Base-by-base conservation (phyloP, 768 basidiomycete genomes). In the Lentinula sp. region DNA sequence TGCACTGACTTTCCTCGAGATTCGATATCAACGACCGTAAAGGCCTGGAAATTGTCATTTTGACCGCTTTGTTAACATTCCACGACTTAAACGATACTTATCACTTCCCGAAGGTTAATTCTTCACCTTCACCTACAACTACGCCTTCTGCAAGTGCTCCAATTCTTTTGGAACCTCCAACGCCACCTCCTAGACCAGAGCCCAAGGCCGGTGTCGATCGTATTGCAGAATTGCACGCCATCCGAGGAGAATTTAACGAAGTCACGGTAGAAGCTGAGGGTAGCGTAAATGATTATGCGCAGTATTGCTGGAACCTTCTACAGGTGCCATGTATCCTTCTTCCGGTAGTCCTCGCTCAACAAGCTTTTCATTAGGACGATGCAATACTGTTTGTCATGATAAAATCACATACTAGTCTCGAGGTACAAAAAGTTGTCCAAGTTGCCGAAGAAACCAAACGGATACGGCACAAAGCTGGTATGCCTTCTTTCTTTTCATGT, bases 1-100 rank as follows among this genome's bases (percentile, higher is more conserved):
- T 32, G 41, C 33, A 35, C 20, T 39, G 23, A 6, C 15, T 53
- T 52, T 16, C 33, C 18, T 43, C 6, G 58, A 92, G 90, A 43
- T 94, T 94, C 66, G 92, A 93, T 64, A 86, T 94, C 54, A 78
- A 88, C 15, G 92, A 94, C 66, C 81, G 90, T 36, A 94, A 94
- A 70, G 91, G 92, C 4, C 79, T 94, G 1, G 92, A 94, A 70
- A 90, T 94, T 42, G 83, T 90, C 55, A 82, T 93, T 41, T 75
- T 94, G 52, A 87, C 86, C 0, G 83, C 89, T 2, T 77, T 94
- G 2, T 73, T 93, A 64, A 90, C 90, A 1, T 91, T 94, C 70
- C 83, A 86, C 62, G 92, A 94, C 67, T 67, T 76, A 33, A 86
- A 86, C 63, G 85, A 91, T 55, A 68, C 70, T 15, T 79, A 83